Evolutionary conservation across 192 early-diverging fungal genomes (phyloP).

Genomic region (Oehlia diaphana): DNA sequence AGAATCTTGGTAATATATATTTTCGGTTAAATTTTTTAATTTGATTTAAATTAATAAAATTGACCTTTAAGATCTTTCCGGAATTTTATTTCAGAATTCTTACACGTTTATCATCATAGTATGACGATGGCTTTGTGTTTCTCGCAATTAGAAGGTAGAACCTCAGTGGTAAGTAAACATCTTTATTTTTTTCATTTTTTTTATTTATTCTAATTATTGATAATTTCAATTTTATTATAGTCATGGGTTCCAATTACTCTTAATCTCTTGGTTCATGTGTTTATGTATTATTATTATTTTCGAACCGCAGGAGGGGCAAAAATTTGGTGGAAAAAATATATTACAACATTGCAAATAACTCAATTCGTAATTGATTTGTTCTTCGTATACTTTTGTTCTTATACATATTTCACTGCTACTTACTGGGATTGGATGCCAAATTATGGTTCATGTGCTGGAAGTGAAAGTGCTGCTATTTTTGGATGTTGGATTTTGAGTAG

Average conservation of each 20-base stretch:
- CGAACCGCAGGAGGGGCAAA: conserved; percentile 71
- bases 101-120: conserved; percentile 92
- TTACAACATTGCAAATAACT: conserved; percentile 87
- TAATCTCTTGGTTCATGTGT: conserved; percentile 86
- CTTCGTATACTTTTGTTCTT: conserved; percentile 85
- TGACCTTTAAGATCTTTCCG: too few relatives aligned
- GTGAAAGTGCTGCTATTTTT: conserved; percentile 76
- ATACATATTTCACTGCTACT: conserved; percentile 73
- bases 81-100: conserved; percentile 60
- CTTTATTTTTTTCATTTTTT: neutral
- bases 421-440: conserved; percentile 64
- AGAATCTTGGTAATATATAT: conserved; percentile 62
- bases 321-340: conserved; percentile 93
- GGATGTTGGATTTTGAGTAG: conserved; percentile 76
- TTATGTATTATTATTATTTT: conserved; percentile 93
- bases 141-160: conserved; percentile 71
- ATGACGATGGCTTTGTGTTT: conserved; percentile 88
- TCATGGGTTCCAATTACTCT: conserved; percentile 79
- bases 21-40: neutral
- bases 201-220: neutral
- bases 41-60: neutral
- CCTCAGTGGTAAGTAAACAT: conserved; percentile 61
- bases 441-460: conserved; percentile 71
- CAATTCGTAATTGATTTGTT: conserved; percentile 89
- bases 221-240: conserved; percentile 31